These are phyloP conservation scores for Neofusicoccum laricinum DNA, from an alignment of 2,329 filamentous ascomycete species.

Conservation along the genomic window DNA sequence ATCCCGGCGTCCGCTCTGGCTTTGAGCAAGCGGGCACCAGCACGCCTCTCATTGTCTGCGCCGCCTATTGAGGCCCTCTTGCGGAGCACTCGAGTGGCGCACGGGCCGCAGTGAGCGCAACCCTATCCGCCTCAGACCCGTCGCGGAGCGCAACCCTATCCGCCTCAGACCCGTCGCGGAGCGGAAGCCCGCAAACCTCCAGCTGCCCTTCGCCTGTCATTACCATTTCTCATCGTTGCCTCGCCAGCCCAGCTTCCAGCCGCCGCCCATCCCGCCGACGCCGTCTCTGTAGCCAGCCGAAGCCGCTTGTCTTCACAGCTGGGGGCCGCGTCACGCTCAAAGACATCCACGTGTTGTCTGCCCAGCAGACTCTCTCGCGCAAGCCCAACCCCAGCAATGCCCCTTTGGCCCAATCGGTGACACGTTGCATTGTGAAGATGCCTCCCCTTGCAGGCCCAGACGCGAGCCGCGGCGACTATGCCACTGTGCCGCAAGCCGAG, in stretches of 20 bases:
- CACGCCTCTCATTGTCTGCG: not conserved
- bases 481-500: slow-evolving; percentile 10
- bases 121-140: not conserved
- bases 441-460: not conserved
- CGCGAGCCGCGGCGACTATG: slow-evolving; percentile 5
- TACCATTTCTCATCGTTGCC: not conserved
- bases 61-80: not conserved
- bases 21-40: too few species aligned
- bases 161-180: slow-evolving; percentile 1
- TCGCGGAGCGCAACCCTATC: not conserved
- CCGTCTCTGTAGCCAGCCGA: not conserved
- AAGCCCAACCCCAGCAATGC: not conserved
- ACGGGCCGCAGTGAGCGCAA: slow-evolving; percentile 7
- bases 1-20: not conserved
- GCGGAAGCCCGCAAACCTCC: not conserved
- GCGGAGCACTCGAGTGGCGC: not conserved
- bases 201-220: not conserved
- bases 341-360: slow-evolving; percentile 3
- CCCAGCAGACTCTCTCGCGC: not conserved
- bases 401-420: not conserved
- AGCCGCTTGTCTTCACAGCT: not conserved
- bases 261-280: not conserved
- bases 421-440: not conserved
- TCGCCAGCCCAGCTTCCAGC: not conserved
- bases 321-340: not conserved